These are phyloP conservation scores for Rhodotorula sphaerocarpa DNA, from an alignment of 768 basidiomycete genomes.

Conservation along the genomic window DNA sequence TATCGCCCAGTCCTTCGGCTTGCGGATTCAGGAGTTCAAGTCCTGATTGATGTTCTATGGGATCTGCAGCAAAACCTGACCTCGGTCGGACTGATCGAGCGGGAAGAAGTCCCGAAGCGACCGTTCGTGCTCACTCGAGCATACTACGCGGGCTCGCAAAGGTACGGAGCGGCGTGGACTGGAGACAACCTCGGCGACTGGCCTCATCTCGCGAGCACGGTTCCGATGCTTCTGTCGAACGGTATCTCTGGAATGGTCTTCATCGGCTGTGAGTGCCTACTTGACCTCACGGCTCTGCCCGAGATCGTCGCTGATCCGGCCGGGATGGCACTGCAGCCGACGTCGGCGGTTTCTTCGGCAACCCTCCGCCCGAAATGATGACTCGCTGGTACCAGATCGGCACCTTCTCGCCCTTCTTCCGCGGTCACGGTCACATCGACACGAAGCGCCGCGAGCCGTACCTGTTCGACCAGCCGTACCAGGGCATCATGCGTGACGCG, in stretches of 20 bases:
- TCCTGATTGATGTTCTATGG: no score
- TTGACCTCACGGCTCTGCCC: no score
- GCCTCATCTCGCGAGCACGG: slow-evolving; percentile 90
- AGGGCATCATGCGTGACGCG: slow-evolving; percentile 66
- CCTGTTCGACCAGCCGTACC: slow-evolving; percentile 80
- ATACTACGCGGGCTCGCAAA: slow-evolving; percentile 91
- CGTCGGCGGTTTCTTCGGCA: slow-evolving; percentile 97
- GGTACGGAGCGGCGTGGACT: slow-evolving; percentile 97
- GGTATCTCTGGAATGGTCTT: slow-evolving; percentile 86
- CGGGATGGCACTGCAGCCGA: slow-evolving; percentile 77
- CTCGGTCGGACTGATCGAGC: slow-evolving; percentile 63
- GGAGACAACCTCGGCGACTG: slow-evolving; percentile 96
- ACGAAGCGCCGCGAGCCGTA: slow-evolving; percentile 96
- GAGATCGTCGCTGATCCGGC: no score
- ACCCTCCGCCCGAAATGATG: slow-evolving; percentile 88
- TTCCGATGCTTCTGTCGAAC: slow-evolving; percentile 86
- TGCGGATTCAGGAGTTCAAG: no score
- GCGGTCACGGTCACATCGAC: slow-evolving; percentile 87
- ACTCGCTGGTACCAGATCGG: slow-evolving; percentile 97
- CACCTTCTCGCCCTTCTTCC: slow-evolving; percentile 91
- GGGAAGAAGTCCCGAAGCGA: slow-evolving; percentile 65
- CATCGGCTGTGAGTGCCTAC: slow-evolving; percentile 62
- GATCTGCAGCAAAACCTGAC: slow-evolving; percentile 69
- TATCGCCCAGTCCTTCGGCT: not conserved
- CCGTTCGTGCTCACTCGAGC: slow-evolving; percentile 93